Conservation (phyloP, 1,284 basidiomycete species). For the Naganishia sp. region DNA sequence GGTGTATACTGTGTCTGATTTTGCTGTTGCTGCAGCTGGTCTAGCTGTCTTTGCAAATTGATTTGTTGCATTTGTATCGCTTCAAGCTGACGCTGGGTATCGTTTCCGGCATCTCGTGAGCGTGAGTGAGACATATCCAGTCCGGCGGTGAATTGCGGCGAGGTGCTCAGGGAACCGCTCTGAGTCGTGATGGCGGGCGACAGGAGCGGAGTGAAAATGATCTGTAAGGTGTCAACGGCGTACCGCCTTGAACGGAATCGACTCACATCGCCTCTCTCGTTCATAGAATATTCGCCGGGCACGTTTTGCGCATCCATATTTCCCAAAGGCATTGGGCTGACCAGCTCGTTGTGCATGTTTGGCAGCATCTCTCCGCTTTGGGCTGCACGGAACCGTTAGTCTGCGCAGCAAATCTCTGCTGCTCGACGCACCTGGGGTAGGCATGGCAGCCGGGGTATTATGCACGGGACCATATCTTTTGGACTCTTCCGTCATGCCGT, state of each 20-base stretch:
- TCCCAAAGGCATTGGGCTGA: constrained; percentile 51
- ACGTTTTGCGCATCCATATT: constrained; percentile 19
- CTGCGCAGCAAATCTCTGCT: neutral
- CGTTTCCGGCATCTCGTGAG: constrained; percentile 6
- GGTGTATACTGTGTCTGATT: constrained; percentile 49
- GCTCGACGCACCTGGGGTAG: constrained; percentile 44
- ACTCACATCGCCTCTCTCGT: constrained; percentile 42
- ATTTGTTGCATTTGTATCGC: constrained; percentile 37
- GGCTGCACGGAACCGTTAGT: constrained; percentile 35
- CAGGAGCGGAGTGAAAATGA: constrained; percentile 43
- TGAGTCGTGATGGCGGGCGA: constrained; percentile 46
- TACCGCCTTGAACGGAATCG: neutral
- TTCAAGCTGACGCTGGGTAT: constrained; percentile 42
- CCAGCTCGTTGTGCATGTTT: constrained; percentile 43
- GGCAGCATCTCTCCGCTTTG: constrained; percentile 49
- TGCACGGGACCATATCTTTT: constrained; percentile 4
- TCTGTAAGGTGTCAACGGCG: constrained; percentile 34
- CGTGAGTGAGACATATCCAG: neutral
- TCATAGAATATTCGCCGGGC: constrained; percentile 41
- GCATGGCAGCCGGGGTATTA: constrained; percentile 35
- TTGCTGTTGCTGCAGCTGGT: constrained; percentile 48
- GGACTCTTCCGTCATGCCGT: constrained; percentile 28
- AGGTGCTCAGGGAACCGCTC: constrained; percentile 39
- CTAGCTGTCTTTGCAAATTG: constrained; percentile 19
- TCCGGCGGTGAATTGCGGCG: constrained; percentile 34